These are phyloP conservation scores for Cryphonectria nitschkei DNA, from an alignment of 2,329 filamentous ascomycete species.

Conservation along the genomic window DNA sequence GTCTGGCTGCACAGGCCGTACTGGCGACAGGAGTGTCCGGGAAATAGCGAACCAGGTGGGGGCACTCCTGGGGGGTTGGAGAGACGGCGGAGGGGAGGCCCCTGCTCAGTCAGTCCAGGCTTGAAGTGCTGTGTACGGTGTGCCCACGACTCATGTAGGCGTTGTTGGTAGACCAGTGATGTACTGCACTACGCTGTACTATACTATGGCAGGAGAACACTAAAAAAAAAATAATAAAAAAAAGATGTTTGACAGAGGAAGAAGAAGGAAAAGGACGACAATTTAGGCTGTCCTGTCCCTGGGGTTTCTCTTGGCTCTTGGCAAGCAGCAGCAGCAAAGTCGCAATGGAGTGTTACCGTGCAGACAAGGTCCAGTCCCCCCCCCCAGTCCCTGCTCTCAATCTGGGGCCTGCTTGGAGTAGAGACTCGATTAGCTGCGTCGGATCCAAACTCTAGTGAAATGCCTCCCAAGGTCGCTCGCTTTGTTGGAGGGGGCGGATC, in stretches of 20 bases:
- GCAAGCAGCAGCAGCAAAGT: neutral
- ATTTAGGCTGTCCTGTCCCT: neutral
- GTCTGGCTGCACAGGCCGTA: slow-evolving; percentile 1
- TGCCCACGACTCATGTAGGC: neutral
- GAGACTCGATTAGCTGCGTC: neutral
- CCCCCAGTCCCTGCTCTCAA: neutral
- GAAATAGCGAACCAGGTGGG: slow-evolving; percentile 6
- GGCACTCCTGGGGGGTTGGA: neutral
- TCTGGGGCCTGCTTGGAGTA: neutral
- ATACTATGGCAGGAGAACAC: neutral
- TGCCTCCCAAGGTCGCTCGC: neutral
- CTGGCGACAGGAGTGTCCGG: slow-evolving; percentile 1
- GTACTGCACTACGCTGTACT: neutral
- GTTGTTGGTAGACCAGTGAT: neutral
- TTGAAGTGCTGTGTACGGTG: neutral
- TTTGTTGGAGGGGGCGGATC: neutral
- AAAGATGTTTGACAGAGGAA: neutral
- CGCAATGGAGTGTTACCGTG: neutral
- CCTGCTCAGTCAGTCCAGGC: neutral
- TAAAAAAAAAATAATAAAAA: neutral
- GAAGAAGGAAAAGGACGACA: neutral
- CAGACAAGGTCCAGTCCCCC: neutral
- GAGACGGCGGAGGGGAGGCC: neutral
- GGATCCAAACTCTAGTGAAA: neutral
- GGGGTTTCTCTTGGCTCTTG: neutral